A percentile compares a stretch with the other conserved stretches of the same genome.
These are phyloP conservation scores for Auriscalpium microsporum DNA, from an alignment of 768 basidiomycete genomes.

Conservation along the genomic window DNA sequence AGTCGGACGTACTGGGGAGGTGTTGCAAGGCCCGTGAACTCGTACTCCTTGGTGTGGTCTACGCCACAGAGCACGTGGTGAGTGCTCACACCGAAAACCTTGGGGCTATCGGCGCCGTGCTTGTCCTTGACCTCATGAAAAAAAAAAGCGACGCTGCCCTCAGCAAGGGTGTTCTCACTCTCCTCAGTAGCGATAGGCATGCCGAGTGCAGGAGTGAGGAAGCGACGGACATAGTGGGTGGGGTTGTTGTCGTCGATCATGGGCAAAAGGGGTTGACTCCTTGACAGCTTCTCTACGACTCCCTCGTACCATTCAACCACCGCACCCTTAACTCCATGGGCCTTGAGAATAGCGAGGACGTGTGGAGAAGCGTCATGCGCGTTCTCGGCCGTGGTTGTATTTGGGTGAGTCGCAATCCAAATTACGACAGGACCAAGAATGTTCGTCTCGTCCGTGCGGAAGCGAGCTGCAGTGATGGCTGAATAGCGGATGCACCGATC, in stretches of 20 bases:
- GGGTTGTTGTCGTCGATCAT: slow-evolving; percentile 7
- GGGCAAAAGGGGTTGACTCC: not conserved
- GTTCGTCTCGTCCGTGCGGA: slow-evolving; percentile 1
- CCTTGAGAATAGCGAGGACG: not conserved
- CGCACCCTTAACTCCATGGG: not conserved
- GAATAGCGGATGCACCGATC: not conserved
- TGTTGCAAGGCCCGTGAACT: slow-evolving; percentile 10
- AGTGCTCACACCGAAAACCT: slow-evolving; percentile 22
- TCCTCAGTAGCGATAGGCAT: not conserved
- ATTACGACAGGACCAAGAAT: slow-evolving; percentile 8
- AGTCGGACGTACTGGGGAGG: slow-evolving; percentile 15
- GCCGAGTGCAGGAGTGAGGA: not conserved
- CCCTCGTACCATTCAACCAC: slow-evolving; percentile 9
- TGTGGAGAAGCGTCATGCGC: slow-evolving; percentile 3
- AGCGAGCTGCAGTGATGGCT: slow-evolving; percentile 3
- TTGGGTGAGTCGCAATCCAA: slow-evolving; percentile 1
- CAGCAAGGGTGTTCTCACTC: not conserved
- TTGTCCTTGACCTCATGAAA: slow-evolving; percentile 21
- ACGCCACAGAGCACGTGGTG: slow-evolving; percentile 19
- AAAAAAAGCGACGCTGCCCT: not conserved
- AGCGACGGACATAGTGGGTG: slow-evolving; percentile 4
- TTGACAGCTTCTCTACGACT: not conserved
- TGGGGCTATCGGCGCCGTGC: slow-evolving; percentile 18
- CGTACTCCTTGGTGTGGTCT: slow-evolving; percentile 17
- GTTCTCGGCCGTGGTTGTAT: slow-evolving; percentile 3